A percentile compares a stretch with the other conserved stretches of the same genome.
Conservation (phyloP, 2,329 filamentous ascomycete genomes). For the Huntiella decipiens region DNA sequence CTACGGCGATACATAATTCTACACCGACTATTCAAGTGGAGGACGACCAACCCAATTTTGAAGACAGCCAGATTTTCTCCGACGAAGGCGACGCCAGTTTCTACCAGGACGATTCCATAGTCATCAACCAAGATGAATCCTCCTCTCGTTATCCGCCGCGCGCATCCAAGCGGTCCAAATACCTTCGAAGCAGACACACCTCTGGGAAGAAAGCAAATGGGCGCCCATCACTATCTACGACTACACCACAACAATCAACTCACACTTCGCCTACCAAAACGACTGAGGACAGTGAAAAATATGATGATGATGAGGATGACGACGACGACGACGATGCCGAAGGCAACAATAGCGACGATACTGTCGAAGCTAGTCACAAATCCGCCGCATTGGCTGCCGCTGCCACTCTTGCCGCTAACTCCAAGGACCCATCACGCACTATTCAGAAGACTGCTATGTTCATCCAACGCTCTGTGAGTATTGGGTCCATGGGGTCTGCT, state of each 20-base stretch:
- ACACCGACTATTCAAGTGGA: not conserved
- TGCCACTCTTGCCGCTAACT: constrained; percentile 50
- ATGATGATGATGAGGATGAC: constrained; percentile 5
- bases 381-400: constrained; percentile 8
- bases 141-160: constrained; percentile 1
- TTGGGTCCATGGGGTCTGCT: constrained; percentile 77
- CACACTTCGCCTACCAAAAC: not conserved
- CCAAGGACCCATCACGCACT: constrained; percentile 49
- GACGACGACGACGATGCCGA: constrained; percentile 24
- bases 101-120: constrained; percentile 6
- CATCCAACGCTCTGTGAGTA: constrained; percentile 47
- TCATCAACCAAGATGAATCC: constrained; percentile 3
- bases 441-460: constrained; percentile 17
- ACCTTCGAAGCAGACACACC: constrained; percentile 10
- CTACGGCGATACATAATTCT: not conserved
- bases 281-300: not conserved
- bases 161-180: constrained; percentile 10
- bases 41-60: constrained; percentile 1
- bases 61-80: constrained; percentile 9
- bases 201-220: not conserved
- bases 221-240: not conserved
- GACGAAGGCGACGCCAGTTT: constrained; percentile 9
- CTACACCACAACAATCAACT: not conserved
- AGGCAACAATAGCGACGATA: constrained; percentile 54
- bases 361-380: constrained; percentile 33